Percentiles rank a stretch among this genome's conserved stretches.
Evolutionary conservation across 768 basidiomycete species (phyloP).

Genomic region (Crucibulum laeve): DNA sequence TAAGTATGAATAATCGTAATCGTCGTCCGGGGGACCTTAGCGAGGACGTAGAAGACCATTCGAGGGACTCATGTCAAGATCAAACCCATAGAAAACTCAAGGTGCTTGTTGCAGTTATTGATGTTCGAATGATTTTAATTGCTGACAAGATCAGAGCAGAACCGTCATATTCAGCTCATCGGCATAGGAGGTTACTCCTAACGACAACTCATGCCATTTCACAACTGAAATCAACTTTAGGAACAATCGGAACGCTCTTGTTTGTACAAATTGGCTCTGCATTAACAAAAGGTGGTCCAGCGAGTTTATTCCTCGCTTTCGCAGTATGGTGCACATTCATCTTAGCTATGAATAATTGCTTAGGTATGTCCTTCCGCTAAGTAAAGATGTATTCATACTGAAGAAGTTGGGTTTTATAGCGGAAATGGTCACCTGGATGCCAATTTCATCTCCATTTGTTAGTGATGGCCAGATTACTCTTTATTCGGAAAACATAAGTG

Average conservation of each 20-base stretch:
- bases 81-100: constrained; percentile 35
- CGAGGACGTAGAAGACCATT: background rate
- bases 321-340: constrained; percentile 46
- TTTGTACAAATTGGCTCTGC: constrained; percentile 70
- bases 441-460: constrained; percentile 74
- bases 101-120: constrained; percentile 14
- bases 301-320: constrained; percentile 46
- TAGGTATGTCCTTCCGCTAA: too few relatives aligned
- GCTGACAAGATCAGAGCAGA: constrained; percentile 19
- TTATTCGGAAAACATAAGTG: background rate
- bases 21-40: background rate
- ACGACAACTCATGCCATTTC: constrained; percentile 1
- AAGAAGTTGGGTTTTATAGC: too few relatives aligned
- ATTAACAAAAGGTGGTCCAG: constrained; percentile 62
- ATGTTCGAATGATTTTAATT: background rate
- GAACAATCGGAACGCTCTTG: constrained; percentile 72
- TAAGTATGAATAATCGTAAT: background rate
- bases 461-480: constrained; percentile 8
- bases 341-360: constrained; percentile 44
- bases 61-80: constrained; percentile 13
- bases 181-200: constrained; percentile 41
- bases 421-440: constrained; percentile 82
- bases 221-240: constrained; percentile 17
- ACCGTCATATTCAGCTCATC: constrained; percentile 48
- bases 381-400: too few relatives aligned